Conservation (phyloP, 179 eudicot genomes). For the Silene coronaria region DNA sequence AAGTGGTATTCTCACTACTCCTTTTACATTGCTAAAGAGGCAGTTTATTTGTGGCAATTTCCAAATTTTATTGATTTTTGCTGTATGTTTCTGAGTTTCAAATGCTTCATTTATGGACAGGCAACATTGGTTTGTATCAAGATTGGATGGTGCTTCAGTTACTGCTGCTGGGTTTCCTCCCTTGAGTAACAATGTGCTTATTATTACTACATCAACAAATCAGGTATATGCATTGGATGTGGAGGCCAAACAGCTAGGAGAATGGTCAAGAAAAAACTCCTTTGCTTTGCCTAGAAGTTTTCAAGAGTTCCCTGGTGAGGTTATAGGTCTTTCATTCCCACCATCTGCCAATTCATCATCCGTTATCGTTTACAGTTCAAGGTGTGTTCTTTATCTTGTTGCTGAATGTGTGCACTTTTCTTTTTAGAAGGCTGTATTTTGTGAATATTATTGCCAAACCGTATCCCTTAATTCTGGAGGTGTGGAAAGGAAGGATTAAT, state of each 20-base stretch:
- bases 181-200: slow-evolving; percentile 59
- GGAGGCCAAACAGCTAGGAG: slow-evolving; percentile 80
- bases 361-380: slow-evolving; percentile 78
- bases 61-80: neutral
- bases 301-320: slow-evolving; percentile 93
- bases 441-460: neutral
- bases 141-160: slow-evolving; percentile 87
- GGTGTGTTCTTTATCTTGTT: slow-evolving; percentile 36
- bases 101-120: slow-evolving; percentile 31
- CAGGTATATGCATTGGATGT: slow-evolving; percentile 90
- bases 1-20: neutral
- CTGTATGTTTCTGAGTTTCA: neutral
- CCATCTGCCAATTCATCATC: slow-evolving; percentile 57
- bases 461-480: neutral
- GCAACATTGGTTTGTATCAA: slow-evolving; percentile 95
- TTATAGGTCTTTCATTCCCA: slow-evolving; percentile 86
- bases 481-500: neutral
- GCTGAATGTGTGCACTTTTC: neutral
- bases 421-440: neutral
- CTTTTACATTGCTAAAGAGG: neutral
- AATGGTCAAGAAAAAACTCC: slow-evolving; percentile 71
- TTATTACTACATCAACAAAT: slow-evolving; percentile 83
- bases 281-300: slow-evolving; percentile 62
- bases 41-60: neutral
- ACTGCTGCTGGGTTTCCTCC: slow-evolving; percentile 94